These are phyloP conservation scores for Russula olivacea DNA, from an alignment of 768 basidiomycete genomes.

Conservation along the genomic window DNA sequence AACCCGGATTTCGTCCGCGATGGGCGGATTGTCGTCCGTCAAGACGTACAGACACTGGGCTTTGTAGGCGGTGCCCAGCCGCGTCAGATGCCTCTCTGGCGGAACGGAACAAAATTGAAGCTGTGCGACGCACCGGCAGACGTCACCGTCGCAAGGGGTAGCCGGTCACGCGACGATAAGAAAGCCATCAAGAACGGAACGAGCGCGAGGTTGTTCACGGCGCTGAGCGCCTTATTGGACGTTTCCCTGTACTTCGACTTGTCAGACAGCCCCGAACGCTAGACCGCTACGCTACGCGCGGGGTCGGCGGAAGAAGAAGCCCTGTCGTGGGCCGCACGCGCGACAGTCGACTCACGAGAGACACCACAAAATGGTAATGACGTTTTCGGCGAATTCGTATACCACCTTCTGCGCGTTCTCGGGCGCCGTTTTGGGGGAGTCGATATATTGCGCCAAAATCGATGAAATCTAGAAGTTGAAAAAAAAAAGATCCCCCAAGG, in stretches of 20 bases:
- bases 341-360: slow-evolving; percentile 63
- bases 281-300: not conserved
- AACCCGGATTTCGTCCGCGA: slow-evolving; percentile 56
- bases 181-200: slow-evolving; percentile 90
- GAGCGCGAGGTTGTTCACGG: slow-evolving; percentile 75
- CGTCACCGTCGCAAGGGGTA: slow-evolving; percentile 66
- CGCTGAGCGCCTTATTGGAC: slow-evolving; percentile 84
- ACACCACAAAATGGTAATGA: slow-evolving; percentile 91
- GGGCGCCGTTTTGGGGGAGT: slow-evolving; percentile 52
- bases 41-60: slow-evolving; percentile 92
- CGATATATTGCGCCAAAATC: slow-evolving; percentile 61
- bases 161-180: slow-evolving; percentile 58
- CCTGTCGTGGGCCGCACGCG: too few relatives aligned
- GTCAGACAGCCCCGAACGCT: slow-evolving; percentile 27
- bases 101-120: not conserved
- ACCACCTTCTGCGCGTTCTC: slow-evolving; percentile 70
- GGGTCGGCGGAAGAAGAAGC: not conserved
- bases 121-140: slow-evolving; percentile 58
- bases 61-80: slow-evolving; percentile 31
- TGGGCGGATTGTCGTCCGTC: slow-evolving; percentile 83
- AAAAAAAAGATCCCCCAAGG: not conserved
- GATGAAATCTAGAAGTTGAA: slow-evolving; percentile 55
- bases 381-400: slow-evolving; percentile 85
- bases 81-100: not conserved
- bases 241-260: slow-evolving; percentile 55